Evolutionary conservation across 2,329 filamentous ascomycete genomes (phyloP).

Genomic region (Phyllosticta capitalensis): DNA sequence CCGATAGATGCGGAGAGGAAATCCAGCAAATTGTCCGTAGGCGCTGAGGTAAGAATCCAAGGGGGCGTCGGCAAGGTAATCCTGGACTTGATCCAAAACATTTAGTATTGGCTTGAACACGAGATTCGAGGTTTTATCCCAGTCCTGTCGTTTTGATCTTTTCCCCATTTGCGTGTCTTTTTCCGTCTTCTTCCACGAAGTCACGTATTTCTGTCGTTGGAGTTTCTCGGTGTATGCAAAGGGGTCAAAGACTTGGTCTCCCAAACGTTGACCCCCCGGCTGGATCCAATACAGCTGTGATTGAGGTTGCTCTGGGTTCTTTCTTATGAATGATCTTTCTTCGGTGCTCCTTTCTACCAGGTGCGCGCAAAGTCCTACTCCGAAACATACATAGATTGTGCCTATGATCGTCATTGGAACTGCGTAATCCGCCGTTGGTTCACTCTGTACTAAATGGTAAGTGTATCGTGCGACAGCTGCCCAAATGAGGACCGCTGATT

Average conservation of each 20-base stretch:
- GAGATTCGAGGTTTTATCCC: no score
- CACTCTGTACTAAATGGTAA: neutral
- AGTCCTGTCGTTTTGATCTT: no score
- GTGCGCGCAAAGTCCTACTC: neutral
- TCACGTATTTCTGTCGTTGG: neutral
- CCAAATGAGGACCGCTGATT: neutral
- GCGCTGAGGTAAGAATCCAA: no score
- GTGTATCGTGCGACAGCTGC: neutral
- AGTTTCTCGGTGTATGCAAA: constrained; percentile 17
- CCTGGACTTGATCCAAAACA: no score
- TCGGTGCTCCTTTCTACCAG: neutral
- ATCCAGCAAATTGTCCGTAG: no score
- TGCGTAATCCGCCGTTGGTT: neutral
- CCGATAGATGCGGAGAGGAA: no score
- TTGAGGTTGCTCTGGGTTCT: constrained; percentile 17
- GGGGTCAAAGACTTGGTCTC: constrained; percentile 30
- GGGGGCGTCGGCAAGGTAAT: no score
- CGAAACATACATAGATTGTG: neutral
- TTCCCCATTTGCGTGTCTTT: no score
- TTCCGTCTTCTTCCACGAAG: constrained; percentile 15
- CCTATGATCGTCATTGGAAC: neutral
- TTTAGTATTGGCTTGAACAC: no score
- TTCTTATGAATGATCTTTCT: neutral
- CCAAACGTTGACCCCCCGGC: constrained; percentile 27
- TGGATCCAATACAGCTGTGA: constrained; percentile 28